Conservation (phyloP, 345 rosid species). For the Melastoma malabathricum region DNA sequence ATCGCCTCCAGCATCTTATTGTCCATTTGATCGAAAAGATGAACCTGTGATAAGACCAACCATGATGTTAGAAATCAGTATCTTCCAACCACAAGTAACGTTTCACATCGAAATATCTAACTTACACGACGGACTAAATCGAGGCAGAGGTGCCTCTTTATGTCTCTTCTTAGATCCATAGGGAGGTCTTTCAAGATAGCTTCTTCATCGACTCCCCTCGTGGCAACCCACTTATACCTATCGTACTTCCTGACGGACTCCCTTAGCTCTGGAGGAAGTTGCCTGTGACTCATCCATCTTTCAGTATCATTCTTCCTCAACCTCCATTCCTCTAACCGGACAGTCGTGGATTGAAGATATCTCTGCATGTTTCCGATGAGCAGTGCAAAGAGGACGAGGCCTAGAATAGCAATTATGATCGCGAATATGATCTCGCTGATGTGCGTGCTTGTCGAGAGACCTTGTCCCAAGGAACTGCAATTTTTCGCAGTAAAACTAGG, state of each 20-base stretch:
- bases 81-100: neutral
- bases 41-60: conserved; percentile 9
- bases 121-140: conserved; percentile 66
- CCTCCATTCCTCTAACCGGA: conserved; percentile 63
- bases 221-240: conserved; percentile 59
- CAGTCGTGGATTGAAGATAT: conserved; percentile 49
- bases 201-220: conserved; percentile 58
- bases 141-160: conserved; percentile 59
- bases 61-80: no score
- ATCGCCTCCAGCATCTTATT: conserved; percentile 15
- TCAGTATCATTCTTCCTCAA: conserved; percentile 36
- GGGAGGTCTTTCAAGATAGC: conserved; percentile 45
- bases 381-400: conserved; percentile 20
- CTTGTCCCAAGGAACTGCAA: conserved; percentile 12
- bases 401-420: conserved; percentile 15
- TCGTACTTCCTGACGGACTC: conserved; percentile 35
- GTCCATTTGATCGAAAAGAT: conserved; percentile 17
- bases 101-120: neutral
- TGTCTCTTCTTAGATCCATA: conserved; percentile 49
- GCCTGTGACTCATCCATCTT: conserved; percentile 24
- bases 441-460: conserved; percentile 13
- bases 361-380: conserved; percentile 21
- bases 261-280: conserved; percentile 39
- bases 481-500: no score
- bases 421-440: conserved; percentile 22